Evolutionary conservation across 1,284 basidiomycete genomes (phyloP).

Genomic region (Ustilago esculenta): DNA sequence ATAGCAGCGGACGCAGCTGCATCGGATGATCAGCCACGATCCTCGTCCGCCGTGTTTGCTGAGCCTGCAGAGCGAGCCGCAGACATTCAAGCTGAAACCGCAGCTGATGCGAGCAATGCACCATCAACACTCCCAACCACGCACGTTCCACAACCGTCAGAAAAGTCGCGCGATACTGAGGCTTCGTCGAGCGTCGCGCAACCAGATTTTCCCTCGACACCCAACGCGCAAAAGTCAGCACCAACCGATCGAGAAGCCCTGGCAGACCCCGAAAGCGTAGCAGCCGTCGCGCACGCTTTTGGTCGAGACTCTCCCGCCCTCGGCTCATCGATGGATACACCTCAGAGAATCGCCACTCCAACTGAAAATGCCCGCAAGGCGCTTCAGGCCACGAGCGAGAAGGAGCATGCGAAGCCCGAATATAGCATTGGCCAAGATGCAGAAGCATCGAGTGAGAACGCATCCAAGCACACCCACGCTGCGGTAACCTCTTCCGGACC

Average conservation of each 20-base stretch:
- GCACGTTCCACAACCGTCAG: slow-evolving; percentile 12
- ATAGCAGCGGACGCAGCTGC: neutral
- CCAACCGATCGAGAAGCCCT: slow-evolving; percentile 21
- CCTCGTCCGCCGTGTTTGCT: neutral
- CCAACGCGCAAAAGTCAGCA: neutral
- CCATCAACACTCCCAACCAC: slow-evolving; percentile 24
- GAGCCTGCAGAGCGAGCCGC: neutral
- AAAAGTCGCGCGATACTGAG: neutral
- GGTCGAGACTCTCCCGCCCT: slow-evolving; percentile 41
- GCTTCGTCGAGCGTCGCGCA: neutral
- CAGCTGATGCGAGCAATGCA: neutral
- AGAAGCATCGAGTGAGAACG: neutral
- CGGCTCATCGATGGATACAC: slow-evolving; percentile 24
- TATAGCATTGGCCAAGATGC: neutral
- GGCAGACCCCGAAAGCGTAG: slow-evolving; percentile 43
- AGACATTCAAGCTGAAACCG: neutral
- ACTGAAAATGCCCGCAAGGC: neutral
- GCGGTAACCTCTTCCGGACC: too few species aligned
- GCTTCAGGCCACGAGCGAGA: neutral
- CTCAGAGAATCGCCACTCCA: slow-evolving; percentile 20
- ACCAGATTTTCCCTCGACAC: slow-evolving; percentile 6
- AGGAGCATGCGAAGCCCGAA: neutral
- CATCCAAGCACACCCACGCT: too few species aligned
- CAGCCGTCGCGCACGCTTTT: slow-evolving; percentile 53
- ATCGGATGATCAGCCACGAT: neutral